Conservation (phyloP, 2,329 filamentous ascomycete genomes). For the Pseudogymnoascus sp. region DNA sequence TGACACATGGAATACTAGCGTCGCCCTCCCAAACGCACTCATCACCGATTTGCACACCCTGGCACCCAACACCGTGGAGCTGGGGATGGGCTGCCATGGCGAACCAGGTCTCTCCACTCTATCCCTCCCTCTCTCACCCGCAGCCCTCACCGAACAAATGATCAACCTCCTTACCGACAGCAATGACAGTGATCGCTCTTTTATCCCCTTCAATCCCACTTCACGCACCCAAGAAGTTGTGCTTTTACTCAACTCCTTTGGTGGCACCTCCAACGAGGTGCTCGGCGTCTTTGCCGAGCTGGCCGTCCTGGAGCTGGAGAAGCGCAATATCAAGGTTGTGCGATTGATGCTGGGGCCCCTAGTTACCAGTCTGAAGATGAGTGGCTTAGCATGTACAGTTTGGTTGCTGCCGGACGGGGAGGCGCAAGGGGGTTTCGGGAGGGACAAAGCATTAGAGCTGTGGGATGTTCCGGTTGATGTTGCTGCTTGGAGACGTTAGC, state of each 20-base stretch:
- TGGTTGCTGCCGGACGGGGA: conserved; percentile 19
- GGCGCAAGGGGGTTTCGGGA: conserved; percentile 16
- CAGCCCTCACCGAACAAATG: conserved; percentile 21
- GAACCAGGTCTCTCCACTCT: conserved; percentile 17
- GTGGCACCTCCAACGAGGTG: conserved; percentile 23
- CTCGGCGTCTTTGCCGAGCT: conserved; percentile 23
- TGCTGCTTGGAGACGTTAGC: conserved; percentile 22
- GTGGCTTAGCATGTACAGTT: conserved; percentile 23
- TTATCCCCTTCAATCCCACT: conserved; percentile 19
- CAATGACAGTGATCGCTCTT: conserved; percentile 19
- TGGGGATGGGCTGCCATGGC: conserved; percentile 11
- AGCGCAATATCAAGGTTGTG: conserved; percentile 16
- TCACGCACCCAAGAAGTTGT: conserved; percentile 18
- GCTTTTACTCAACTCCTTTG: conserved; percentile 21
- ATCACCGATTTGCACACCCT: conserved; percentile 22
- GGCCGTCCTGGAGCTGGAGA: conserved; percentile 21
- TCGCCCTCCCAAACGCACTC: conserved; percentile 22
- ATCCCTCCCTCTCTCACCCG: conserved; percentile 20
- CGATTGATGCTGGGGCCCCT: conserved; percentile 22
- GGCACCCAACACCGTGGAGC: conserved; percentile 17
- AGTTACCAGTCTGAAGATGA: conserved; percentile 26
- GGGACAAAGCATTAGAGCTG: conserved; percentile 18
- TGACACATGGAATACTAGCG: conserved; percentile 12
- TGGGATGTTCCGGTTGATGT: conserved; percentile 23
- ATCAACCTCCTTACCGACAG: conserved; percentile 20